Percentiles rank a stretch among this genome's conserved stretches.
These are phyloP conservation scores for Debaryomyces sp. DNA, from an alignment of 1,139 yeast genomes.

Conservation along the genomic window DNA sequence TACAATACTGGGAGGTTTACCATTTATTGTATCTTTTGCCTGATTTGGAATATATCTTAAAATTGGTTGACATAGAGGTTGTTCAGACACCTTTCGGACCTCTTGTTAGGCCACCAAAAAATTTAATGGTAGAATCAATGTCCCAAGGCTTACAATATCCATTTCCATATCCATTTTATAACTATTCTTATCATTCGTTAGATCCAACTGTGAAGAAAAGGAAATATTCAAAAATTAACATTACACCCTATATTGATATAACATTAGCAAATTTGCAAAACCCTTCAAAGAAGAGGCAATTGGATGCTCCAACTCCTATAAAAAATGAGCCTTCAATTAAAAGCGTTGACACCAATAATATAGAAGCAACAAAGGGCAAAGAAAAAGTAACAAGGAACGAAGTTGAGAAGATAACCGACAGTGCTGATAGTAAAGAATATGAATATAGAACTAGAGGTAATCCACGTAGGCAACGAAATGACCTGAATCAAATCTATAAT, in stretches of 20 bases:
- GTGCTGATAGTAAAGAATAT: not conserved
- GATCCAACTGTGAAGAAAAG: conserved; percentile 29
- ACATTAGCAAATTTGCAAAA: conserved; percentile 26
- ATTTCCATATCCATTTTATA: conserved; percentile 51
- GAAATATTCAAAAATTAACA: conserved; percentile 30
- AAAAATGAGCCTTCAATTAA: conserved; percentile 8
- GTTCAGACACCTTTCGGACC: conserved; percentile 43
- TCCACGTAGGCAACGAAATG: not conserved
- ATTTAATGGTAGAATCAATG: conserved; percentile 39
- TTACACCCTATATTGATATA: conserved; percentile 43
- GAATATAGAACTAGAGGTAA: not conserved
- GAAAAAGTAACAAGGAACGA: not conserved
- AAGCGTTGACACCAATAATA: conserved; percentile 12
- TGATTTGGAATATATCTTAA: conserved; percentile 35
- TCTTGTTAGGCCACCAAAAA: conserved; percentile 44
- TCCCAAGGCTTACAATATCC: conserved; percentile 49
- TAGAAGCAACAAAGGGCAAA: conserved; percentile 6
- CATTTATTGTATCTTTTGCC: conserved; percentile 41
- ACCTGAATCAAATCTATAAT: not conserved
- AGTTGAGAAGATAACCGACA: conserved; percentile 3
- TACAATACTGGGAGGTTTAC: conserved; percentile 51
- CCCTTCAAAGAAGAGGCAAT: conserved; percentile 13
- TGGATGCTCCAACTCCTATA: not conserved
- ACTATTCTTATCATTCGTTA: conserved; percentile 46
- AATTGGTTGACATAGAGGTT: conserved; percentile 39